Percentiles rank a stretch among this genome's conserved stretches.
Conservation (phyloP, 2,329 filamentous ascomycete genomes). For the Knoxdaviesia proteae region DNA sequence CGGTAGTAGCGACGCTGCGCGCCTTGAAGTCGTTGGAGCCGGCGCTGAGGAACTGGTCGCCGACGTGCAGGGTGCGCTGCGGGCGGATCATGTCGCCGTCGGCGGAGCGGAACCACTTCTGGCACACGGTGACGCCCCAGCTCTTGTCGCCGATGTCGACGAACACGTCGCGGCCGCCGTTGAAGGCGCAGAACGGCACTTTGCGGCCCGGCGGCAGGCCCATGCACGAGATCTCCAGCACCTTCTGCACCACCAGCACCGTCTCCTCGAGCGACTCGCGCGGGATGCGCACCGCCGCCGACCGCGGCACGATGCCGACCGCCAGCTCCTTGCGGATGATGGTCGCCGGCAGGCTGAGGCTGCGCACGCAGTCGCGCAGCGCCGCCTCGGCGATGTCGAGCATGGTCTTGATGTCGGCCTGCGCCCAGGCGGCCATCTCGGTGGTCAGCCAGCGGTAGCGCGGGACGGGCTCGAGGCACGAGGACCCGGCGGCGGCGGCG, state of each 20-base stretch:
- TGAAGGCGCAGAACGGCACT: constrained; percentile 95
- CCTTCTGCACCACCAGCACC: constrained; percentile 82
- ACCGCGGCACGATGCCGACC: constrained; percentile 53
- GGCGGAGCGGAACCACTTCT: constrained; percentile 52
- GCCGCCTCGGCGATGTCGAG: constrained; percentile 77
- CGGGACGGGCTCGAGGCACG: constrained; percentile 39
- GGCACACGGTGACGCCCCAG: constrained; percentile 83
- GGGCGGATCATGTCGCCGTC: constrained; percentile 40
- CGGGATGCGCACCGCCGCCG: constrained; percentile 44
- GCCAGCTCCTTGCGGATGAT: constrained; percentile 78
- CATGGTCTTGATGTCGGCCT: constrained; percentile 57
- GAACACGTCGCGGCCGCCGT: constrained; percentile 92
- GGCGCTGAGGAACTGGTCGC: constrained; percentile 89
- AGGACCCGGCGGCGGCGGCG: constrained; percentile 25
- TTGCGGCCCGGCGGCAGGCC: constrained; percentile 11
- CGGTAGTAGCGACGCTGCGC: constrained; percentile 74
- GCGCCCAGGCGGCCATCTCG: constrained; percentile 59
- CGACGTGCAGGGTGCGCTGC: constrained; percentile 74
- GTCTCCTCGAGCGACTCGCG: constrained; percentile 90
- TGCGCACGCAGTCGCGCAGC: constrained; percentile 59
- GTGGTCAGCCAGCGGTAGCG: constrained; percentile 51
- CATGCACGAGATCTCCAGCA: constrained; percentile 59
- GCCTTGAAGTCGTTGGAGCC: constrained; percentile 97
- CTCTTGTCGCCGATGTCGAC: constrained; percentile 97
- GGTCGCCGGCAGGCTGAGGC: constrained; percentile 57